A percentile compares a stretch with the other conserved stretches of the same genome.
phyloP scores from a whole-genome alignment of 805 yeast genomes.

The Candida endomychidarum region DNA sequence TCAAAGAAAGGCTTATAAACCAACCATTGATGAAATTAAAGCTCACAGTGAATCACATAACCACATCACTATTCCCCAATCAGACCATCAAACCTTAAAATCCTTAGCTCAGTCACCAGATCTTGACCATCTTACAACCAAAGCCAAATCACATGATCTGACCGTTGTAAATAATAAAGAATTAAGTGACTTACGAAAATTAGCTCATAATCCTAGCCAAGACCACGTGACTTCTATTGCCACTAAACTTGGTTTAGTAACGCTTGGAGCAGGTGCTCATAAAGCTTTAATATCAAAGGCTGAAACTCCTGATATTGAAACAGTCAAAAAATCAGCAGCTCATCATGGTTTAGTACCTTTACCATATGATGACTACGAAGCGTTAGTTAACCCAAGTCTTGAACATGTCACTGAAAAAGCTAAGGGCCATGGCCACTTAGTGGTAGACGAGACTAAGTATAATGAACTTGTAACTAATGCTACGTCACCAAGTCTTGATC shows the following conservation, averaged over 20 bases:
- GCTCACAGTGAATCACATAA: constrained; percentile 15
- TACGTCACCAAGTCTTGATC: constrained; percentile 18
- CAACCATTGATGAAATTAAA: constrained; percentile 11
- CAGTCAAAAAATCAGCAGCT: constrained; percentile 13
- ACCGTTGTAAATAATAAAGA: constrained; percentile 12
- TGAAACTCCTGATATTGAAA: constrained; percentile 17
- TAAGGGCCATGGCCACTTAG: constrained; percentile 13
- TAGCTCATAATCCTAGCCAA: constrained; percentile 23
- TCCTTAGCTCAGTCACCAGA: constrained; percentile 9
- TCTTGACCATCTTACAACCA: constrained; percentile 9
- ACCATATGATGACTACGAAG: constrained; percentile 11
- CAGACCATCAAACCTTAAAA: constrained; percentile 16
- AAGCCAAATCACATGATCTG: constrained; percentile 6
- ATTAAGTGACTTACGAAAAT: constrained; percentile 17
- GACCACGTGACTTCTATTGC: constrained; percentile 19
- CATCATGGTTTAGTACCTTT: constrained; percentile 11
- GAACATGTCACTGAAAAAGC: constrained; percentile 30
- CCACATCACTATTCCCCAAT: constrained; percentile 17
- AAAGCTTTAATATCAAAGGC: constrained; percentile 9
- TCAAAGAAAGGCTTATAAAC: constrained; percentile 6
- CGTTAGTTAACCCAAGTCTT: constrained; percentile 24
- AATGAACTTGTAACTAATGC: constrained; percentile 17
- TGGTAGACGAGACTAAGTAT: constrained; percentile 23
- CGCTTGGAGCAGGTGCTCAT: constrained; percentile 14
- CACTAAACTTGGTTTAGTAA: constrained; percentile 13